Evolutionary conservation across 1,139 yeast genomes (phyloP).

Genomic region (Saccharomyces hybrid): DNA sequence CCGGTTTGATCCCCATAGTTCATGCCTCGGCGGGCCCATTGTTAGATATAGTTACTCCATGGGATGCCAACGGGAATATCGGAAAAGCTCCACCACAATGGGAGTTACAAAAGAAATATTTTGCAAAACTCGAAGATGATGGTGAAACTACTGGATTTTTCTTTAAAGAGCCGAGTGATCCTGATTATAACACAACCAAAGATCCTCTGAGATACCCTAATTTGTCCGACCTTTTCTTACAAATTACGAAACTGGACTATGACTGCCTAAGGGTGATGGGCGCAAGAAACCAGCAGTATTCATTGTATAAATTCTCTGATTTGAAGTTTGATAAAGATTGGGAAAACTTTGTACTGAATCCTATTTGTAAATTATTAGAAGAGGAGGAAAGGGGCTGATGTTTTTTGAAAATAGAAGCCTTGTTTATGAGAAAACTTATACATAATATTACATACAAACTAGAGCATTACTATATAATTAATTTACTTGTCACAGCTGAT

Average conservation of each 20-base stretch:
- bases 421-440: not conserved
- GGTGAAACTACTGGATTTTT: constrained; percentile 58
- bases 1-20: constrained; percentile 79
- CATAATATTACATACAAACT: not conserved
- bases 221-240: constrained; percentile 40
- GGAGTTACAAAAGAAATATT: constrained; percentile 19
- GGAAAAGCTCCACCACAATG: not conserved
- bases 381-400: not conserved
- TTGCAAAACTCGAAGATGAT: constrained; percentile 15
- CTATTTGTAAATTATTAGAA: not conserved
- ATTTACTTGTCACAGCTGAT: not conserved
- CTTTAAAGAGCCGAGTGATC: constrained; percentile 64
- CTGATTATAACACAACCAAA: constrained; percentile 34
- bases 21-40: constrained; percentile 96
- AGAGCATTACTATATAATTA: not conserved
- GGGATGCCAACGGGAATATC: constrained; percentile 32
- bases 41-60: constrained; percentile 69
- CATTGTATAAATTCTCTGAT: constrained; percentile 60
- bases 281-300: constrained; percentile 43
- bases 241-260: constrained; percentile 36
- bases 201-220: constrained; percentile 34
- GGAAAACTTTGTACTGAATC: constrained; percentile 30
- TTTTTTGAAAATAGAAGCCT: not conserved
- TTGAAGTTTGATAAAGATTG: constrained; percentile 53
- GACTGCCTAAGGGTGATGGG: constrained; percentile 40